Evolutionary conservation across 805 yeast genomes (phyloP).

Genomic region (Metschnikowia vanudenii): DNA sequence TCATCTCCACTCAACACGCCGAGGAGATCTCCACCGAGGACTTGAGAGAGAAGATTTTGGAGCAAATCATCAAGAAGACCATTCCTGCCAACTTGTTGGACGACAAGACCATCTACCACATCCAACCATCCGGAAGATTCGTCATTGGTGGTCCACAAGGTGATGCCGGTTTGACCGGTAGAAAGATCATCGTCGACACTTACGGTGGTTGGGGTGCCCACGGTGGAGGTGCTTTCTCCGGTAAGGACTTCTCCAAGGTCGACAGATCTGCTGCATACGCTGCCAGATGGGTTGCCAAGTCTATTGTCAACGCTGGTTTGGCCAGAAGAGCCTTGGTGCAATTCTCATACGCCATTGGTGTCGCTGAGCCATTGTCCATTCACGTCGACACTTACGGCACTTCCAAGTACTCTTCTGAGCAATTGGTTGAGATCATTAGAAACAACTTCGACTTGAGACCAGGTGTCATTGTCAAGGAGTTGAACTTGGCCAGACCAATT

Average conservation of each 20-base stretch:
- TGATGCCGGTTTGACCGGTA: constrained; percentile 99
- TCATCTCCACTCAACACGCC: constrained; percentile 97
- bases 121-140: constrained; percentile 99
- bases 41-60: constrained; percentile 71
- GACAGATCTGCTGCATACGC: constrained; percentile 99
- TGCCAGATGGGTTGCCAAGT: constrained; percentile 99
- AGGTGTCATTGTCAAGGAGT: constrained; percentile 95
- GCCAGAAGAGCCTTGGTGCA: constrained; percentile 98
- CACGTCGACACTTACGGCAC: constrained; percentile 99
- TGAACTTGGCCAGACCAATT: constrained; percentile 98
- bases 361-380: constrained; percentile 98
- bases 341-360: constrained; percentile 99
- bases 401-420: constrained; percentile 81
- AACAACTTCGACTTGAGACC: constrained; percentile 99
- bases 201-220: constrained; percentile 99
- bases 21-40: constrained; percentile 94
- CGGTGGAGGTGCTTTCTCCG: constrained; percentile 99
- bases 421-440: constrained; percentile 86
- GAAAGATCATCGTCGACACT: constrained; percentile 99
- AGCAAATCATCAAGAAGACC: constrained; percentile 86
- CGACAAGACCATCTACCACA: constrained; percentile 94
- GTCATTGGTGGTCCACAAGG: constrained; percentile 99
- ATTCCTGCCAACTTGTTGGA: constrained; percentile 89
- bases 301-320: constrained; percentile 89
- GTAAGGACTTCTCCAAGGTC: constrained; percentile 99